phyloP scores from a whole-genome alignment of 1,284 basidiomycete species.

The Pseudozyma thailandica region DNA sequence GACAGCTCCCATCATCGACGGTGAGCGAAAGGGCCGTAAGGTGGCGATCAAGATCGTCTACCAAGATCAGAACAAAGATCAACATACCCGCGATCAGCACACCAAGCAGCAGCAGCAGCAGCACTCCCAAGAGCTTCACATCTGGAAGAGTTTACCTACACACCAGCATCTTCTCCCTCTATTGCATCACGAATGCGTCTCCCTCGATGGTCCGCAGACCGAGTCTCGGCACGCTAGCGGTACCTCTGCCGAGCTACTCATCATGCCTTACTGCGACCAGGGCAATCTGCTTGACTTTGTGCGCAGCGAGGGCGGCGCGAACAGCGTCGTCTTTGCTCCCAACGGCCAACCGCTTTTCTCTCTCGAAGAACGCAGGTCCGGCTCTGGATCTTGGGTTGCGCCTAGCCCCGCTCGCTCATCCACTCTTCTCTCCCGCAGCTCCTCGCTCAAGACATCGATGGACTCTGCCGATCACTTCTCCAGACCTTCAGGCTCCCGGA shows the following conservation, averaged over 20 bases:
- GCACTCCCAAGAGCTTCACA: constrained; percentile 47
- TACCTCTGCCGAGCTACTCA: constrained; percentile 39
- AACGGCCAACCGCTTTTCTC: constrained; percentile 18
- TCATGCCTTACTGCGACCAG: constrained; percentile 59
- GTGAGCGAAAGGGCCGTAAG: constrained; percentile 28
- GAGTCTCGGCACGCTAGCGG: background rate
- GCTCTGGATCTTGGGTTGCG: constrained; percentile 36
- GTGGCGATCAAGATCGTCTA: constrained; percentile 61
- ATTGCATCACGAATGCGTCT: constrained; percentile 50
- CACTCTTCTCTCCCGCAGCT: constrained; percentile 33
- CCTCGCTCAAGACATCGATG: constrained; percentile 33
- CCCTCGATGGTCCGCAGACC: constrained; percentile 5
- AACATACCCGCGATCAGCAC: constrained; percentile 1
- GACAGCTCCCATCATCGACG: constrained; percentile 27
- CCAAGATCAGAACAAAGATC: constrained; percentile 14
- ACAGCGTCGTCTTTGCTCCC: constrained; percentile 6
- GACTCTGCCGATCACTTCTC: constrained; percentile 12
- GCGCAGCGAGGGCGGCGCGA: constrained; percentile 45
- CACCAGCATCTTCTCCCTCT: constrained; percentile 59
- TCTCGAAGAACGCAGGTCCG: constrained; percentile 21
- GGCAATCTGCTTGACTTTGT: constrained; percentile 60
- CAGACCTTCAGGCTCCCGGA: constrained; percentile 24
- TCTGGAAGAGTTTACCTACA: constrained; percentile 53
- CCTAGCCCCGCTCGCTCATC: constrained; percentile 22
- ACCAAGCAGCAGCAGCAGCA: constrained; percentile 5